Base-by-base conservation (phyloP, 176 grass and related monocot genomes). In the Tuctoria greenei region DNA sequence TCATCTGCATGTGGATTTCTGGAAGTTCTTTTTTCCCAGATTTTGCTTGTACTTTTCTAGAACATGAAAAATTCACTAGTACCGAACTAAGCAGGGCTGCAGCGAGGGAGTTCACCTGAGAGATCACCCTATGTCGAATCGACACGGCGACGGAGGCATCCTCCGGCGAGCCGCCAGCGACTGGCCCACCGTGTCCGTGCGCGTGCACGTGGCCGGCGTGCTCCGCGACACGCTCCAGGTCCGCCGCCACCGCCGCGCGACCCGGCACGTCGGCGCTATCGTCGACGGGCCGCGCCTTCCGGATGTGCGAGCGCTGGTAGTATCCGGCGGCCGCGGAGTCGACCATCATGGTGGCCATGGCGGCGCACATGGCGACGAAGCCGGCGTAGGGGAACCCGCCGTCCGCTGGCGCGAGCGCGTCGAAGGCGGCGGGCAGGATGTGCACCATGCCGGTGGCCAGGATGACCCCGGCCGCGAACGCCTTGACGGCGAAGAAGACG, bases 381-480 rank as follows among this genome's bases (percentile, higher is more conserved):
- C 88, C 77, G 0, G 95, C 83, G 81, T 67, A 85, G 7, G 91
- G 91, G 84, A 98, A 98, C 52, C 67, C 20, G 0, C 58, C 4
- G 11, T 58, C 44, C 44, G 0, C 42, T 58, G 0, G 15, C 70
- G 21, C 20, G 44, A 97, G 81, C 13, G 84, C 73, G 8, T 90
- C 81, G 72, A 93, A 97, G 4, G 93, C 91, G 51, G 86, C 87
- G 13, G 93, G 93, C 7, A 97, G 75, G 72, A 97, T 92, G 72
- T 97, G 93, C 44, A 97, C 87, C 82, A 89, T 89, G 20, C 92
- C 92, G 15, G 92, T 96, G 64, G 92, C 92, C 52, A 96, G 92
- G 72, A 96, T 97, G 72, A 97, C 93, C 0, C 93, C 93, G 0
- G 93, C 91, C 6, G 93, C 93, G 67, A 97, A 97, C 61, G 93